Base-by-base conservation (phyloP, 768 basidiomycete genomes). In the Sarcomyxa edulis region DNA sequence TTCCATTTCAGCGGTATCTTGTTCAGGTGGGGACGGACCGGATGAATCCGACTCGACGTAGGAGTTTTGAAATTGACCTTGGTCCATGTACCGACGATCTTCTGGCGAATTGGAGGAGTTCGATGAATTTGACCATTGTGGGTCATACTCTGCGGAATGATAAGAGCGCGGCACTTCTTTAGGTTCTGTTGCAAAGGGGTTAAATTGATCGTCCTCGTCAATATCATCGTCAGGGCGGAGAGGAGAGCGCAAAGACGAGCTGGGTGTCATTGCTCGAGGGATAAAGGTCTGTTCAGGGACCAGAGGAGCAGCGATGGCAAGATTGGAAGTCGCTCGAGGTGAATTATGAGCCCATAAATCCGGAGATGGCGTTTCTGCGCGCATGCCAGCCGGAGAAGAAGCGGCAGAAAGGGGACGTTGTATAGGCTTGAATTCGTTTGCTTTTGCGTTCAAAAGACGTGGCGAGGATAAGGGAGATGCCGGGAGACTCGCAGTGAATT, bases 221-320 rank as follows among this genome's bases (percentile, higher is more conserved):
- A 80, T 78, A 30, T 71, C 72, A 44, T 78, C 79, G 16, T 67
- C 73, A 7, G 68, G 69, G 40, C 72, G 73, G 28, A 76, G 66
- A 20, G 80, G 79, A 8, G 81, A 76, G 26, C 84, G 79, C 1
- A 44, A 27, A 4, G 71, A 71, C 19, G 81, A 82, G 42, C 78
- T 85, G 8, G 87, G 84, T 0, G 84, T 84, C 32, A 72, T 65
- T 5, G 82, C 69, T 29, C 78, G 72, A 21, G 74, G 62, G 29
- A 52, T 56, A 45, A 69, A 48, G 3, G 63, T 65, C 42, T 74
- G 75, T 44, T 90, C 87, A 32, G 88, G 84, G 31, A 92, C 71
- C 16, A 96, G 69, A 4, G 93, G 93, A 0, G 90, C 86, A 6
- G 92, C 92, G 44, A 95, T 93, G 24, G 92, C 92, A 7, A 96